These are phyloP conservation scores for Microcyclospora pomicola DNA, from an alignment of 2,329 filamentous ascomycete species.

Conservation along the genomic window DNA sequence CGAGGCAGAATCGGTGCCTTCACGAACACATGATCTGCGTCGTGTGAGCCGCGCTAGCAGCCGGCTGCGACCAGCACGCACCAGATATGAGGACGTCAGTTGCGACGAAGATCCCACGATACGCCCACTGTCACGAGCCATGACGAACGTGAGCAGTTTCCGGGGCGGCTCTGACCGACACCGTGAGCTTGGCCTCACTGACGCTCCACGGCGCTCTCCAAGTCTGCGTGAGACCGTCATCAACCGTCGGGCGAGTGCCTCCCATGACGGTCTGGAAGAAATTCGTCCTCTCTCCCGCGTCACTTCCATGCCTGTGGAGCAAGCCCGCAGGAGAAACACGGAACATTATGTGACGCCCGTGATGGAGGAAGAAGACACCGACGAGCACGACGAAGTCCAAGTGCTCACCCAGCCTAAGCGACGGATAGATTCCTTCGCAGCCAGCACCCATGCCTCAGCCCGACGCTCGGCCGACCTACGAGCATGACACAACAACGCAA, in stretches of 20 bases:
- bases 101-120: conserved; percentile 26
- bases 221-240: conserved; percentile 11
- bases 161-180: conserved; percentile 11
- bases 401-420: too few relatives aligned
- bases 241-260: conserved; percentile 6
- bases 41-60: conserved; percentile 26
- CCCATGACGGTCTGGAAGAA: too few relatives aligned
- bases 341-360: too few relatives aligned
- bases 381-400: too few relatives aligned
- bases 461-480: too few relatives aligned
- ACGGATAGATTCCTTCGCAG: too few relatives aligned
- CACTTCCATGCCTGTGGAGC: too few relatives aligned
- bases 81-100: conserved; percentile 15
- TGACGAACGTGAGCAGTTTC: conserved; percentile 30
- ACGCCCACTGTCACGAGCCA: conserved; percentile 34
- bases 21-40: conserved; percentile 11
- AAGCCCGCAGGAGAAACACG: too few relatives aligned
- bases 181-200: conserved; percentile 3
- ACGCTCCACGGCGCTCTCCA: conserved; percentile 4
- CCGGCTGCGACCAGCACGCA: conserved; percentile 24
- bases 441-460: too few relatives aligned
- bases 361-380: too few relatives aligned
- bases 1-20: conserved; percentile 16
- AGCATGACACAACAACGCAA: too few relatives aligned
- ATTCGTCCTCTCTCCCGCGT: too few relatives aligned